A percentile compares a stretch with the other conserved stretches of the same genome.
phyloP scores from a whole-genome alignment of 2,329 filamentous ascomycete species.

The Bipolaris victoriae region DNA sequence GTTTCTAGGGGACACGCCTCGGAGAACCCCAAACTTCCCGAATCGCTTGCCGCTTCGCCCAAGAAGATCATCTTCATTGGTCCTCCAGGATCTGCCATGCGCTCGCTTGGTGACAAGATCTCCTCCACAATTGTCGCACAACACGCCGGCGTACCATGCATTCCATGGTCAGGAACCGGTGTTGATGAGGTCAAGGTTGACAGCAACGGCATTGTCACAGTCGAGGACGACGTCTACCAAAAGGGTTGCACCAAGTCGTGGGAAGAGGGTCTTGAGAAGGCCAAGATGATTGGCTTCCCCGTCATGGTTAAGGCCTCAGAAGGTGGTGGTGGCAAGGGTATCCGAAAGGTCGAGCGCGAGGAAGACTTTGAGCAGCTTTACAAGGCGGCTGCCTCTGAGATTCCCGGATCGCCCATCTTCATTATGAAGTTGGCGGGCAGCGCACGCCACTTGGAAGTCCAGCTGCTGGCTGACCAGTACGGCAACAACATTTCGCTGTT shows the following conservation, averaged over 20 bases:
- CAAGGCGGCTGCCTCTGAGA: slow-evolving; percentile 95
- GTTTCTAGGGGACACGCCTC: slow-evolving; percentile 78
- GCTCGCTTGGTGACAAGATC: slow-evolving; percentile 98
- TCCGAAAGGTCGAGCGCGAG: slow-evolving; percentile 88
- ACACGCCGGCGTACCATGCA: slow-evolving; percentile 93
- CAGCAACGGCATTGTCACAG: slow-evolving; percentile 85
- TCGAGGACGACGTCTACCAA: slow-evolving; percentile 81
- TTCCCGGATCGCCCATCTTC: slow-evolving; percentile 98
- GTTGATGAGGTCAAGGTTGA: slow-evolving; percentile 83
- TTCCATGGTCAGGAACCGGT: slow-evolving; percentile 98
- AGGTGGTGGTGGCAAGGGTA: slow-evolving; percentile 98
- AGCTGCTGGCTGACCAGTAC: slow-evolving; percentile 97
- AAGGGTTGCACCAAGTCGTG: slow-evolving; percentile 90
- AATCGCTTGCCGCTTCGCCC: slow-evolving; percentile 91
- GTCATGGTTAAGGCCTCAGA: slow-evolving; percentile 99
- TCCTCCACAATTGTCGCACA: slow-evolving; percentile 99
- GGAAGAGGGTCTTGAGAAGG: slow-evolving; percentile 86
- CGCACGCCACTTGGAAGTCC: slow-evolving; percentile 94
- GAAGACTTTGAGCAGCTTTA: slow-evolving; percentile 86
- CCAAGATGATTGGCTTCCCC: slow-evolving; percentile 91
- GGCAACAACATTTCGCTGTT: slow-evolving; percentile 99
- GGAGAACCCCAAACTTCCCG: slow-evolving; percentile 96
- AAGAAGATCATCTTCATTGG: slow-evolving; percentile 99
- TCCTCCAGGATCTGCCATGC: slow-evolving; percentile 96
- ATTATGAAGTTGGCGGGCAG: slow-evolving; percentile 99